Evolutionary conservation across 805 yeast species (phyloP), one percentile per base, ranked within the genome.

Genomic region (Ogataea siamensis): DNA sequence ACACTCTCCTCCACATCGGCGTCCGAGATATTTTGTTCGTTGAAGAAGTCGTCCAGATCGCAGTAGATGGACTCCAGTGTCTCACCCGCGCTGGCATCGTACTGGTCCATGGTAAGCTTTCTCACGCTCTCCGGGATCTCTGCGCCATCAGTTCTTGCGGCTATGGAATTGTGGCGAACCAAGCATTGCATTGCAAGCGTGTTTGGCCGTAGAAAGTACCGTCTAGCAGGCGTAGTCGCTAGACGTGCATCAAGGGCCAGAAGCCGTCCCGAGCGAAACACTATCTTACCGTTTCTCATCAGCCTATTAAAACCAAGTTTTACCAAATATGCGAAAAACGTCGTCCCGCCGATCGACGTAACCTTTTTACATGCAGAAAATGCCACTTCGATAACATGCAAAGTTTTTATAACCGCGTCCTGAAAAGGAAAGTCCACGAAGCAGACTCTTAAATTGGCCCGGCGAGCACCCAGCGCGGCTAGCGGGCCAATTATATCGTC

Each of bases 1-100:
- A 67, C 73, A 43, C 85, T 66, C 54, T 83, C 73, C 63, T 93
- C 87, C 41, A 81, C 73, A 58, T 84, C 88, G n/a, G 87, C 62
- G 20, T 75, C 74, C 4, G 59, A 55, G n/a, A 57, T 46, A 14
- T 53, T 44, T 9, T 51, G 45, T 3, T 57, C 59, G 46, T 86
- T 95, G 15, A 83, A 69, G 18, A 89, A 64, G 4, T 55, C 67
- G 50, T 89, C 97, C 46, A 85, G 65, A 31, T 76, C 76, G 32
- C 78, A 86, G 13, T 80, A 66, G 28, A 93, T 62, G 2, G 62
- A 47, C 51, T 91, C 97, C 36, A 93, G 62, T 39, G 87, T 83
- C 14, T 64, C 70, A 45, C 83, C 83, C 1, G 96, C 74, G 4
- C 69, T 57, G 5, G 58, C 57, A 55, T 84, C 87, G 62, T 85